These are phyloP conservation scores for Rhizopus arrhizus DNA, from an alignment of 371 early-diverging fungal species.

Conservation along the genomic window DNA sequence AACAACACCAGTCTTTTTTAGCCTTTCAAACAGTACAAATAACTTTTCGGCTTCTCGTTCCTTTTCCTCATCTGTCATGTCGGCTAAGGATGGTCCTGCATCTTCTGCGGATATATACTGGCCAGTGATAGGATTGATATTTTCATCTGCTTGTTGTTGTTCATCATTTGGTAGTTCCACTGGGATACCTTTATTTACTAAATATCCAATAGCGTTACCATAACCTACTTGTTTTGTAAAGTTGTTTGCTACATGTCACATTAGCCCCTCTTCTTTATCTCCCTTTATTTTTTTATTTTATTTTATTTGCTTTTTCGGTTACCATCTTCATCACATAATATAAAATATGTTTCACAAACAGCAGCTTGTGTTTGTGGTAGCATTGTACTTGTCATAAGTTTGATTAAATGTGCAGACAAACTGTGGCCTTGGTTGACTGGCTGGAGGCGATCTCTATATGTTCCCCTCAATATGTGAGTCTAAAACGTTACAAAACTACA, in stretches of 20 bases:
- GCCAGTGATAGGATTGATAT: constrained; percentile 89
- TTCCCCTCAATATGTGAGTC: neutral
- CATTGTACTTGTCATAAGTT: constrained; percentile 73
- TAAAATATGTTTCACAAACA: constrained; percentile 74
- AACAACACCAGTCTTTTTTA: constrained; percentile 89
- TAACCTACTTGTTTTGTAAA: constrained; percentile 85
- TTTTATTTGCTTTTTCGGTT: constrained; percentile 19
- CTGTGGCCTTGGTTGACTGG: constrained; percentile 75
- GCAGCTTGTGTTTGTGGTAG: constrained; percentile 67
- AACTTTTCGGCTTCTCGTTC: constrained; percentile 91
- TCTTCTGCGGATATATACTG: constrained; percentile 55
- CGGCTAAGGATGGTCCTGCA: constrained; percentile 55
- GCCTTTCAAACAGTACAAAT: constrained; percentile 89
- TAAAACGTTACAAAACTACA: neutral
- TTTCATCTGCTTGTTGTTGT: constrained; percentile 9
- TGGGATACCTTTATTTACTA: constrained; percentile 68
- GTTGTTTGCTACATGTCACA: constrained; percentile 52
- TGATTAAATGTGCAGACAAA: constrained; percentile 68
- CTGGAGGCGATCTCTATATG: constrained; percentile 68
- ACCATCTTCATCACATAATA: constrained; percentile 80
- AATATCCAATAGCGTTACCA: constrained; percentile 90
- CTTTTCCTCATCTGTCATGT: constrained; percentile 96
- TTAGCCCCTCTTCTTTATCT: neutral
- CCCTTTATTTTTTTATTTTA: neutral
- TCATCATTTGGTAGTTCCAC: constrained; percentile 37